A percentile compares a stretch with the other conserved stretches of the same genome.
These are phyloP conservation scores for Zea luxurians DNA, from an alignment of 176 grass and related monocot genomes.

Conservation along the genomic window DNA sequence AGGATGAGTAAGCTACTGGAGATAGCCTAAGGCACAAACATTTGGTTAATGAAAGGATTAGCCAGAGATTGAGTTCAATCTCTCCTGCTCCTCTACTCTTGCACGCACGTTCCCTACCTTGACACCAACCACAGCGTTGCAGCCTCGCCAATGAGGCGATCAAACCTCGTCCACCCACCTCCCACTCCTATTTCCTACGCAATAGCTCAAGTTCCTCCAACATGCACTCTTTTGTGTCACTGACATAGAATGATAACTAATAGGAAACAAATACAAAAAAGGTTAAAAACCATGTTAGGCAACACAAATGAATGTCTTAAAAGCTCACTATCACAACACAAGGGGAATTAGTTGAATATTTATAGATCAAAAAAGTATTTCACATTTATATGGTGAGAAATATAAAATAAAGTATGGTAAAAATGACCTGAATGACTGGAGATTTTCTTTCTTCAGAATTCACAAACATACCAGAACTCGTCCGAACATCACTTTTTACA, in stretches of 20 bases:
- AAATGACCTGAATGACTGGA: slow-evolving; percentile 75
- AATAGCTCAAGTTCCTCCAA: too few species aligned
- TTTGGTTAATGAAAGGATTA: too few species aligned
- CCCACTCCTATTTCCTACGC: too few species aligned
- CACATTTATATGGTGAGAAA: background rate
- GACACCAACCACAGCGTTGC: too few species aligned
- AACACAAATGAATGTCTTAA: background rate
- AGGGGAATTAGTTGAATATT: background rate
- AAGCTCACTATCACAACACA: slow-evolving; percentile 2
- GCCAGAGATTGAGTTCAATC: too few species aligned
- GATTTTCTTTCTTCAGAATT: slow-evolving; percentile 64
- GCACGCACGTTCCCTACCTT: too few species aligned
- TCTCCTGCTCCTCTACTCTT: background rate
- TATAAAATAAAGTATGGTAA: background rate
- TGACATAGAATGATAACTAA: slow-evolving; percentile 7
- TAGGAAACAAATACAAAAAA: background rate
- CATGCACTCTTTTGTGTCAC: too few species aligned
- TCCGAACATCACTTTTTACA: slow-evolving; percentile 90
- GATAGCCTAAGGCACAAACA: too few species aligned
- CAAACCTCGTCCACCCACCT: too few species aligned
- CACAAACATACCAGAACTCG: slow-evolving; percentile 96
- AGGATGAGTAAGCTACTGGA: too few species aligned
- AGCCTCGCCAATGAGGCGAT: too few species aligned
- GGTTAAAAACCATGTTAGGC: background rate
- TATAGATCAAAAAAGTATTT: background rate